Evolutionary conservation across 2,329 filamentous ascomycete species (phyloP).

Genomic region (Penicillium sumatraense): DNA sequence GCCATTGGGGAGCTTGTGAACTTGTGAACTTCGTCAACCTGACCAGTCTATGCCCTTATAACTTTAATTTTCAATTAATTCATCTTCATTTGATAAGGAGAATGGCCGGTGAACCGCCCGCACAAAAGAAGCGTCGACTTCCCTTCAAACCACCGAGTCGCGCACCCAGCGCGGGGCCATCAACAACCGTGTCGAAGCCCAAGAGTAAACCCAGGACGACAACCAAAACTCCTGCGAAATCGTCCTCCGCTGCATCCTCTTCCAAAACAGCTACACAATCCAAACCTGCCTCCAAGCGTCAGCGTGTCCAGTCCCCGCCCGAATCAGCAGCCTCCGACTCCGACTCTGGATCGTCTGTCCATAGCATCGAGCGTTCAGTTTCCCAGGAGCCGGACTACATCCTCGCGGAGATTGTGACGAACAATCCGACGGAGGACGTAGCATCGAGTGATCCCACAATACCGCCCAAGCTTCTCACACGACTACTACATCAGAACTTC

Average conservation of each 20-base stretch:
- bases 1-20: not conserved
- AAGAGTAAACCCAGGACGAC: slow-evolving; percentile 25
- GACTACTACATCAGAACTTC: slow-evolving; percentile 80
- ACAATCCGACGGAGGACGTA: slow-evolving; percentile 32
- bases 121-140: slow-evolving; percentile 43
- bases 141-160: slow-evolving; percentile 52
- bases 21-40: not conserved
- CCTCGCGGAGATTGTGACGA: slow-evolving; percentile 49
- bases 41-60: not conserved
- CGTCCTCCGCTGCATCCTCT: slow-evolving; percentile 12
- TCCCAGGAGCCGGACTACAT: slow-evolving; percentile 52
- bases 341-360: slow-evolving; percentile 19
- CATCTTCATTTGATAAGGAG: not conserved
- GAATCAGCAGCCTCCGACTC: slow-evolving; percentile 21
- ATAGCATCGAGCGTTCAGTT: slow-evolving; percentile 26
- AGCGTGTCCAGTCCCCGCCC: slow-evolving; percentile 16
- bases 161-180: slow-evolving; percentile 30
- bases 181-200: slow-evolving; percentile 24
- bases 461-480: slow-evolving; percentile 73
- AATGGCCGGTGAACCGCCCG: slow-evolving; percentile 36
- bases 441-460: slow-evolving; percentile 56
- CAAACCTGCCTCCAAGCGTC: slow-evolving; percentile 15
- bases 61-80: not conserved
- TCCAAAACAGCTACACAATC: slow-evolving; percentile 16
- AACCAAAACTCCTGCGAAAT: slow-evolving; percentile 17